These are phyloP conservation scores for Aspergillus funiculosus DNA, from an alignment of 495 filamentous ascomycete genomes.

Conservation along the genomic window DNA sequence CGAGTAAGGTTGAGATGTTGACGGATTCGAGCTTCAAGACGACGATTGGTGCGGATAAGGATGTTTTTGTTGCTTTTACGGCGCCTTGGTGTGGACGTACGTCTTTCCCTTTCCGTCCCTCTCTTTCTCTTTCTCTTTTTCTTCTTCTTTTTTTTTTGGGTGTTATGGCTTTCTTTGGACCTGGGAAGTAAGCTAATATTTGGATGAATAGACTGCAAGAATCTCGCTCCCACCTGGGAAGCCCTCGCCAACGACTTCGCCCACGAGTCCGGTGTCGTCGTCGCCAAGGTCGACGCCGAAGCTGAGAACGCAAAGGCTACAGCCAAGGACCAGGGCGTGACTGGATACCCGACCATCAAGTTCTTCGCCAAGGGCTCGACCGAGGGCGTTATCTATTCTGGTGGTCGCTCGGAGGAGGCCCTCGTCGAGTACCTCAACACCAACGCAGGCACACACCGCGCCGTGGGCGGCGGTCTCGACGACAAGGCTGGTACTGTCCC, in stretches of 20 bases:
- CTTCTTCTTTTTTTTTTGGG: slow-evolving; percentile 5
- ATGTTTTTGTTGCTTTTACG: slow-evolving; percentile 93
- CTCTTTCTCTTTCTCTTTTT: slow-evolving; percentile 1
- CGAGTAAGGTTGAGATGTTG: slow-evolving; percentile 72
- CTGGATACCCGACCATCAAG: slow-evolving; percentile 92
- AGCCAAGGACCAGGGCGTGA: slow-evolving; percentile 70
- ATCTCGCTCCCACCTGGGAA: slow-evolving; percentile 86
- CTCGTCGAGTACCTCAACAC: slow-evolving; percentile 80
- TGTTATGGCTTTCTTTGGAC: neutral
- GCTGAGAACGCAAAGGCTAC: slow-evolving; percentile 73
- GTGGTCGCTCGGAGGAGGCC: slow-evolving; percentile 70
- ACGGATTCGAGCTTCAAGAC: slow-evolving; percentile 74
- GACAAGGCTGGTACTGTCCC: slow-evolving; percentile 75
- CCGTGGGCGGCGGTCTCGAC: slow-evolving; percentile 74
- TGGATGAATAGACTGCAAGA: slow-evolving; percentile 77
- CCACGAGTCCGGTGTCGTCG: slow-evolving; percentile 67
- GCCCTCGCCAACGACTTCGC: slow-evolving; percentile 75
- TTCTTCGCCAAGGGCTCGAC: slow-evolving; percentile 90
- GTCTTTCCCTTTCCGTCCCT: slow-evolving; percentile 45
- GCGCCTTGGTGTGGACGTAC: slow-evolving; percentile 95
- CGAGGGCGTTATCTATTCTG: slow-evolving; percentile 64
- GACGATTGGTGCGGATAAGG: slow-evolving; percentile 73
- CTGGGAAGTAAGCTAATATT: neutral
- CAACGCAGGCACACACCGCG: slow-evolving; percentile 83
- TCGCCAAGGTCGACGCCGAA: slow-evolving; percentile 94